Conservation (phyloP, 2,329 filamentous ascomycete species). For the Diaporthe vexans region DNA sequence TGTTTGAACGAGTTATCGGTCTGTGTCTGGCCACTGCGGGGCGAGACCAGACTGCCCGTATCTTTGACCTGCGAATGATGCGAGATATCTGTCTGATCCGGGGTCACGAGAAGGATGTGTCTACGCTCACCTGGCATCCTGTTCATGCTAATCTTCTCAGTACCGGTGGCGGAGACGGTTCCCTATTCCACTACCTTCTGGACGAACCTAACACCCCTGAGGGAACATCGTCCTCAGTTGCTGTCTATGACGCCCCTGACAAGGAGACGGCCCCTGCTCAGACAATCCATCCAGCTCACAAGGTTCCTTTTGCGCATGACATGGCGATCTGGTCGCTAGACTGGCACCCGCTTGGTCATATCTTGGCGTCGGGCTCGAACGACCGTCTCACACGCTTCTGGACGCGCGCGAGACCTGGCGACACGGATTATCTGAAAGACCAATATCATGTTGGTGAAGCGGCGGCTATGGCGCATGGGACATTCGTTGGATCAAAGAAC, state of each 20-base stretch:
- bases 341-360: constrained; percentile 97
- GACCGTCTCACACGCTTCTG: constrained; percentile 98
- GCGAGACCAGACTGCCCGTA: constrained; percentile 89
- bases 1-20: constrained; percentile 89
- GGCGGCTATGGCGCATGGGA: constrained; percentile 94
- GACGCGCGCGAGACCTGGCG: constrained; percentile 90
- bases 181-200: constrained; percentile 93
- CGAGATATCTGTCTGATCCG: constrained; percentile 93
- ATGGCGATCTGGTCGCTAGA: constrained; percentile 98
- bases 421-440: constrained; percentile 87
- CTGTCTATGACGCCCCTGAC: constrained; percentile 88
- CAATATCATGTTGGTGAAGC: constrained; percentile 95
- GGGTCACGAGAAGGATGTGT: constrained; percentile 96
- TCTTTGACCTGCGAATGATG: constrained; percentile 99
- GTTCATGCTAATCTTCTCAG: constrained; percentile 90
- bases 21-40: constrained; percentile 92
- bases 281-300: constrained; percentile 93
- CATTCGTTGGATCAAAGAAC: constrained; percentile 86
- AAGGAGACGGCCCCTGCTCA: constrained; percentile 85
- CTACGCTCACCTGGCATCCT: constrained; percentile 93
- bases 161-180: constrained; percentile 90
- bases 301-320: constrained; percentile 88
- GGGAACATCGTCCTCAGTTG: constrained; percentile 78
- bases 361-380: constrained; percentile 95
- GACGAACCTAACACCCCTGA: constrained; percentile 91